phyloP scores from a whole-genome alignment of 176 grass and related monocot genomes.

The Ensete glaucum region DNA sequence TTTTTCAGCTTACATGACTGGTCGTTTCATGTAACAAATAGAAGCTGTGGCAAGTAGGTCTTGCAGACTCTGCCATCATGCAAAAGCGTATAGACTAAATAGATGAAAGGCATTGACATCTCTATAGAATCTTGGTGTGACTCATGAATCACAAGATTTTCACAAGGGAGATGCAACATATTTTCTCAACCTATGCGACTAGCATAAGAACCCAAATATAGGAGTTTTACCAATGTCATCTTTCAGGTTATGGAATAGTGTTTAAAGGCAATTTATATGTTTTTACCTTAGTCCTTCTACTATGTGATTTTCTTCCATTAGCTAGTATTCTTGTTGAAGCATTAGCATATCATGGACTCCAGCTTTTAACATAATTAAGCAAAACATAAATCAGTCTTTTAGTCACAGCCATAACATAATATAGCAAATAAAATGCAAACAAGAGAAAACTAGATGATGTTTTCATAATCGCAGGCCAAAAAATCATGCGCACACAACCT shows the following conservation, averaged over 20 bases:
- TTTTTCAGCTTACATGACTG: not conserved
- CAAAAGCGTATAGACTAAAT: too few species aligned
- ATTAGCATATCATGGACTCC: not conserved
- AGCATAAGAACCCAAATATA: too few species aligned
- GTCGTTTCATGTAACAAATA: too few species aligned
- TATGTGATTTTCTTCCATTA: not conserved
- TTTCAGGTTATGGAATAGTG: not conserved
- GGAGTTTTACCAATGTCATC: too few species aligned
- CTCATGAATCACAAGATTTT: not conserved
- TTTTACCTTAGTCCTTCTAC: not conserved
- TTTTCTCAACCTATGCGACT: too few species aligned
- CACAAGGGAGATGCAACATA: not conserved
- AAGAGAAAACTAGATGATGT: not conserved
- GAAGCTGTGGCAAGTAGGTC: too few species aligned
- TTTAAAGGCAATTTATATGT: not conserved
- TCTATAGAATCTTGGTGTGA: not conserved
- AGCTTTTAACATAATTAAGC: not conserved
- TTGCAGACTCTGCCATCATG: too few species aligned
- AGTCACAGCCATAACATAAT: not conserved
- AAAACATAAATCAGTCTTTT: not conserved
- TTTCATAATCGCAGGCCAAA: too few species aligned
- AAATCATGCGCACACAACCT: too few species aligned
- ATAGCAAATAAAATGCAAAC: not conserved
- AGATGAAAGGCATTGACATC: too few species aligned
- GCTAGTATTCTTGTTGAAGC: not conserved